Base-by-base conservation (phyloP, 2,329 filamentous ascomycete species). In the Penicillium sp. region DNA sequence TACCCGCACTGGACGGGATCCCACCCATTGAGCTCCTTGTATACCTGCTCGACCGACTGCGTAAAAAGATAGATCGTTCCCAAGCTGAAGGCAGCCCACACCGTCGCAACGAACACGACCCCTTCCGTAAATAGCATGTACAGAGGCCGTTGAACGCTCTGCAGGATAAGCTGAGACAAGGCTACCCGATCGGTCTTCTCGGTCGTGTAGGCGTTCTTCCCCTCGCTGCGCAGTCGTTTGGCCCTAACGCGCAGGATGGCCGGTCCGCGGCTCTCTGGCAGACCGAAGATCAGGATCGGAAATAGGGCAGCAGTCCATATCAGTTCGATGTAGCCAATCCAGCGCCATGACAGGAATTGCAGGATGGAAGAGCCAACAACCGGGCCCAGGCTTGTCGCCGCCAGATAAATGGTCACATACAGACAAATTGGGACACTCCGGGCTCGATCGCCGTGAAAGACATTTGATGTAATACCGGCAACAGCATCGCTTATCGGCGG, bases 321-420 rank as follows among this genome's bases (percentile, higher is more conserved):
- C 40, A 79, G 75, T 33, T 78, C 75, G 12, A 73, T 67, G 48
- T 75, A 69, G 60, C 75, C 79, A 51, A 79, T 77, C 76, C 77
- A 79, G 58, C 75, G 66, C 77, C 77, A 78, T 1, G 69, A 65
- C 4, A 62, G 59, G 2, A 33, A 37, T 9, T 70, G 61, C 15
- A 75, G 62, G n/a, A 76, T 72, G 2, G 72, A 66, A 42, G 71
- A 73, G 1, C 77, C 77, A 25, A 78, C 71, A 6, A 79, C 75
- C 2, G 77, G 77, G 0, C 77, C 77, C 47, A 77, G 68, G 8
- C 71, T 76, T 19, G 79, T 68, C 0, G 77, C 77, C 8, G 75
- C 69, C 12, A 79, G 70, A 19, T 75, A 69, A 1, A 71, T 73
- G 42, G 75, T 74, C 0, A 77, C 77, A 40, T 74, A 80, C 21